phyloP scores from a whole-genome alignment of 768 basidiomycete genomes.

The Lactarius akahatsu region DNA sequence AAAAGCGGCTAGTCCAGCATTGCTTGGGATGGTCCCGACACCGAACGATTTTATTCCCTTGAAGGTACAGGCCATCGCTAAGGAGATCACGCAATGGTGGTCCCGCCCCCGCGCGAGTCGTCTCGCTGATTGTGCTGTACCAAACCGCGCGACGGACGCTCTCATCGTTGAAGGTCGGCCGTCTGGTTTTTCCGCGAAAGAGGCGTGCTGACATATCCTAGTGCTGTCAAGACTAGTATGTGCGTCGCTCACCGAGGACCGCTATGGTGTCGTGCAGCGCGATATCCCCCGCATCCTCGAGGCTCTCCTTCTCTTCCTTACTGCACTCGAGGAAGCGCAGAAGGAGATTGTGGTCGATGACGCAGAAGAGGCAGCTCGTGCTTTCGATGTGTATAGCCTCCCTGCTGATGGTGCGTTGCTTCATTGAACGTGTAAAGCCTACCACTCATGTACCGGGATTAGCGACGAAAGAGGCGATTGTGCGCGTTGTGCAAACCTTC shows the following conservation, averaged over 20 bases:
- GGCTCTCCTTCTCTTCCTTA: constrained; percentile 65
- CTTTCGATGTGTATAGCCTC: constrained; percentile 52
- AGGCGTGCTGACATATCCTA: constrained; percentile 33
- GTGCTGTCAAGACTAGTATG: constrained; percentile 67
- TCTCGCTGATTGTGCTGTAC: constrained; percentile 53
- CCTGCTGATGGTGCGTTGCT: constrained; percentile 58
- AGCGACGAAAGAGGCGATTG: constrained; percentile 69
- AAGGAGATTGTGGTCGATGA: constrained; percentile 46
- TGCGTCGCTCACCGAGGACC: constrained; percentile 76
- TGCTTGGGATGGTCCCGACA: neutral
- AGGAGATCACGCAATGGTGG: constrained; percentile 52
- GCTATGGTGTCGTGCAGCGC: constrained; percentile 78
- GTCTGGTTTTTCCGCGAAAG: neutral
- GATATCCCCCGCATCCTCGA: constrained; percentile 84
- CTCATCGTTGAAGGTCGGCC: constrained; percentile 58
- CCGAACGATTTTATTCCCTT: constrained; percentile 34
- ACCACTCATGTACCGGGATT: constrained; percentile 10
- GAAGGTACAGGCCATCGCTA: constrained; percentile 33
- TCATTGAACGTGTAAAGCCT: neutral
- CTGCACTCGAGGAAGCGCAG: constrained; percentile 65
- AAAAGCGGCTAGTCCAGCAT: constrained; percentile 19
- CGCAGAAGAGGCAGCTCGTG: constrained; percentile 52
- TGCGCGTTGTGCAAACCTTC: constrained; percentile 67
- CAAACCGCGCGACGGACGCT: constrained; percentile 61
- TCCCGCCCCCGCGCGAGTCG: constrained; percentile 51